A percentile compares a stretch with the other conserved stretches of the same genome.
Evolutionary conservation across 805 yeast genomes (phyloP).

Genomic region (Starmera quercuum): DNA sequence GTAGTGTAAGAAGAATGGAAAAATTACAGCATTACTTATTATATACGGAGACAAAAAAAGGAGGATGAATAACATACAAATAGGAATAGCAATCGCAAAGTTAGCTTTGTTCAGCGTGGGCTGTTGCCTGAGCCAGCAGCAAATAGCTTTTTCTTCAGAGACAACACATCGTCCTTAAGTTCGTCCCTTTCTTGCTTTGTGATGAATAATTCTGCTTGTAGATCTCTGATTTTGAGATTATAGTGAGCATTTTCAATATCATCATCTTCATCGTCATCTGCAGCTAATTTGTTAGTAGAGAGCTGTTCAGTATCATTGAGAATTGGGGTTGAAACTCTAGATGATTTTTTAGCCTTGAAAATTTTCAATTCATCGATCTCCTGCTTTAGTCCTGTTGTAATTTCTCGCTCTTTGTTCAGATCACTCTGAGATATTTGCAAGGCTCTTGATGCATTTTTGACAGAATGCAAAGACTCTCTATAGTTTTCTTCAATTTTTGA

Average conservation of each 20-base stretch:
- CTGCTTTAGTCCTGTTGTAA: constrained; percentile 45
- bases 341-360: constrained; percentile 34
- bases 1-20: no score
- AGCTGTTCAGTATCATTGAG: constrained; percentile 8
- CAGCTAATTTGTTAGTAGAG: constrained; percentile 8
- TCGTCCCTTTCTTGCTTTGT: constrained; percentile 80
- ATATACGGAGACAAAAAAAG: no score
- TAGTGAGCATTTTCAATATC: constrained; percentile 45
- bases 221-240: constrained; percentile 69
- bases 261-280: constrained; percentile 23
- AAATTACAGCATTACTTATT: no score
- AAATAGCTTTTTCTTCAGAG: constrained; percentile 50
- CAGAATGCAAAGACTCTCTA: constrained; percentile 61
- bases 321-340: constrained; percentile 18
- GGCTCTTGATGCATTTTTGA: constrained; percentile 70
- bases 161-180: constrained; percentile 51
- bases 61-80: no score
- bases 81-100: no score
- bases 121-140: constrained; percentile 10
- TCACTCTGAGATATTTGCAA: constrained; percentile 69
- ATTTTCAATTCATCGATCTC: constrained; percentile 67
- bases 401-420: constrained; percentile 48
- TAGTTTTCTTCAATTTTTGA: constrained; percentile 54
- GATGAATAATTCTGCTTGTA: constrained; percentile 78
- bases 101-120: no score